Conservation (phyloP, 805 yeast species). For the Candida corydali region DNA sequence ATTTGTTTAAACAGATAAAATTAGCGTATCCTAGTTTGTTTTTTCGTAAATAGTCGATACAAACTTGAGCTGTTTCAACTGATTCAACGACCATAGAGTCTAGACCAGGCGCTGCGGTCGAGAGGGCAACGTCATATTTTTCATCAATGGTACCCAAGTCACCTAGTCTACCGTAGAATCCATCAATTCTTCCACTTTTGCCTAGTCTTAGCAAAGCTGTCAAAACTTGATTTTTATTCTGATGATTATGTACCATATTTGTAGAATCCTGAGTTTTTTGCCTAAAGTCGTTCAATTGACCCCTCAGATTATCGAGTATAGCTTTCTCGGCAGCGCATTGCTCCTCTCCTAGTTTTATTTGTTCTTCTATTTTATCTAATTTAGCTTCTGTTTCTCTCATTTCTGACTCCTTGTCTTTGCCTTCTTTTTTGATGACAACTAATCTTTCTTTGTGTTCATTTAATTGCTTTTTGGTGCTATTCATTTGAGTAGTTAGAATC, state of each 20-base stretch:
- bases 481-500: slow-evolving; percentile 47
- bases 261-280: slow-evolving; percentile 67
- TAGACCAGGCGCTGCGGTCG: slow-evolving; percentile 89
- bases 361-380: slow-evolving; percentile 45
- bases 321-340: slow-evolving; percentile 49
- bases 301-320: slow-evolving; percentile 51
- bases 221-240: slow-evolving; percentile 72
- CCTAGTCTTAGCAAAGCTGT: slow-evolving; percentile 64
- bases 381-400: slow-evolving; percentile 45
- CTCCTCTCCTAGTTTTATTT: slow-evolving; percentile 53
- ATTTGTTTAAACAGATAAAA: slow-evolving; percentile 74
- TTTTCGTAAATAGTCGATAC: slow-evolving; percentile 76
- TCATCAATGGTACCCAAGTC: slow-evolving; percentile 89
- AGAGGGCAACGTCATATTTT: slow-evolving; percentile 85
- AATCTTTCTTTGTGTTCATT: slow-evolving; percentile 42
- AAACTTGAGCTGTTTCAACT: slow-evolving; percentile 54
- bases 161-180: slow-evolving; percentile 88
- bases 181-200: slow-evolving; percentile 76
- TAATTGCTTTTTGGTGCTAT: slow-evolving; percentile 41
- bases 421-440: slow-evolving; percentile 42
- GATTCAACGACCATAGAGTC: slow-evolving; percentile 92
- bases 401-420: slow-evolving; percentile 46
- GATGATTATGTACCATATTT: slow-evolving; percentile 49
- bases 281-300: slow-evolving; percentile 48
- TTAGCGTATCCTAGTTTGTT: slow-evolving; percentile 85